Evolutionary conservation across 139 green algal species (phyloP).

Genomic region (Nannochloris sp.): DNA sequence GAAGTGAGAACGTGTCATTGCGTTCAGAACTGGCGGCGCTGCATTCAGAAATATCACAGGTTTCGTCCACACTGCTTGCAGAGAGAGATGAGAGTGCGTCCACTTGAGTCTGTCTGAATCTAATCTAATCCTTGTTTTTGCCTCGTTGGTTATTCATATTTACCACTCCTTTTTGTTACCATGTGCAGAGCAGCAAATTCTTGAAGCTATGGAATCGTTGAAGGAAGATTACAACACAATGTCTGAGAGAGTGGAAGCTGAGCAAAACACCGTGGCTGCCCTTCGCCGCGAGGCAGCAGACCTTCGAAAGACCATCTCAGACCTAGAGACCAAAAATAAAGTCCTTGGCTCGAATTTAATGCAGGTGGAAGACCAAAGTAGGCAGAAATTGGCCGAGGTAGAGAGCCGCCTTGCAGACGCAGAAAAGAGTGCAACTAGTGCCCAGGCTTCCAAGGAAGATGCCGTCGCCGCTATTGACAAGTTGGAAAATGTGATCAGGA

Average conservation of each 20-base stretch:
- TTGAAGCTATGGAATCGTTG: slow-evolving; percentile 18
- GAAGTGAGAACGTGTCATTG: slow-evolving; percentile 24
- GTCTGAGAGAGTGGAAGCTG: slow-evolving; percentile 28
- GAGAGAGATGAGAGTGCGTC: slow-evolving; percentile 24
- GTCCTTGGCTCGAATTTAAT: slow-evolving; percentile 16
- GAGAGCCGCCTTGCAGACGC: background rate
- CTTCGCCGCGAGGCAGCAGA: slow-evolving; percentile 19
- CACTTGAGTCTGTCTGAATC: background rate
- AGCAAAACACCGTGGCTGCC: slow-evolving; percentile 25
- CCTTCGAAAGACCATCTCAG: slow-evolving; percentile 15
- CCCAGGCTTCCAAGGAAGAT: slow-evolving; percentile 21
- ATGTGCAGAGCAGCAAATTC: slow-evolving; percentile 18
- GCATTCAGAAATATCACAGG: slow-evolving; percentile 18
- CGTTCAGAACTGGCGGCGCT: slow-evolving; percentile 27
- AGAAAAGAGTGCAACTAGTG: slow-evolving; percentile 7
- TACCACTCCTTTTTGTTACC: background rate
- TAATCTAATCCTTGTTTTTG: background rate
- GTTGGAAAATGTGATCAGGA: slow-evolving; percentile 27
- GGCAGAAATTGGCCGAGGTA: slow-evolving; percentile 12
- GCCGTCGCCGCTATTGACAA: slow-evolving; percentile 31
- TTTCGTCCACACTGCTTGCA: slow-evolving; percentile 13
- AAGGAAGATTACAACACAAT: slow-evolving; percentile 23
- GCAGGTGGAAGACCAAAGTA: slow-evolving; percentile 13
- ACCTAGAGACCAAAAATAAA: slow-evolving; percentile 25
- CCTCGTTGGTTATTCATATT: background rate